A percentile compares a stretch with the other conserved stretches of the same genome.
phyloP scores from a whole-genome alignment of 2,329 filamentous ascomycete genomes.

The Penicillium sp. region DNA sequence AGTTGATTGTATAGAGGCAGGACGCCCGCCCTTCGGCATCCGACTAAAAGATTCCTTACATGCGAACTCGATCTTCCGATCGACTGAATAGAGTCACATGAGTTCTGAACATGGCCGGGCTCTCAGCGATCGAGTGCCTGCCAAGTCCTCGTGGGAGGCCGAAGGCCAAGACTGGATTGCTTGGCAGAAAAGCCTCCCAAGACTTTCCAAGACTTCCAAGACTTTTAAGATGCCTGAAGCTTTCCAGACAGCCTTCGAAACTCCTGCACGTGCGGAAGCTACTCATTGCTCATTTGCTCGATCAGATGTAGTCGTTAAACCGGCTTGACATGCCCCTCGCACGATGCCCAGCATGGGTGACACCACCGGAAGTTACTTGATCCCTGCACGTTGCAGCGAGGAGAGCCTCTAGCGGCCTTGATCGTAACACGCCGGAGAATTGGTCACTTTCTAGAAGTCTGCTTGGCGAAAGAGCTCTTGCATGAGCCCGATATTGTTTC shows the following conservation, averaged over 20 bases:
- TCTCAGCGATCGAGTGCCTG: background rate
- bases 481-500: background rate
- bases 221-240: constrained; percentile 8
- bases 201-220: constrained; percentile 2
- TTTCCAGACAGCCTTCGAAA: constrained; percentile 8
- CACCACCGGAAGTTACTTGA: background rate
- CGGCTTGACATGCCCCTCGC: background rate
- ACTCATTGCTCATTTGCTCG: constrained; percentile 6
- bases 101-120: background rate
- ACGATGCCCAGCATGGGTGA: constrained; percentile 3
- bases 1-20: background rate
- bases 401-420: background rate
- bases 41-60: background rate
- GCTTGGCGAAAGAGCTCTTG: background rate
- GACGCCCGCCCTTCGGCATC: background rate
- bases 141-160: background rate
- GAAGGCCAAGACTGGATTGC: constrained; percentile 3
- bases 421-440: constrained; percentile 4
- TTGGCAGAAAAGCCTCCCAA: constrained; percentile 5
- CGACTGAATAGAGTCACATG: background rate
- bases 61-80: background rate
- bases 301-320: too few species aligned
- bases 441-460: background rate
- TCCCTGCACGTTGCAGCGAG: background rate
- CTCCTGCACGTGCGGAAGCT: constrained; percentile 13